Conservation (phyloP, 345 rosid genomes). For the Eucalyptus cloeziana region DNA sequence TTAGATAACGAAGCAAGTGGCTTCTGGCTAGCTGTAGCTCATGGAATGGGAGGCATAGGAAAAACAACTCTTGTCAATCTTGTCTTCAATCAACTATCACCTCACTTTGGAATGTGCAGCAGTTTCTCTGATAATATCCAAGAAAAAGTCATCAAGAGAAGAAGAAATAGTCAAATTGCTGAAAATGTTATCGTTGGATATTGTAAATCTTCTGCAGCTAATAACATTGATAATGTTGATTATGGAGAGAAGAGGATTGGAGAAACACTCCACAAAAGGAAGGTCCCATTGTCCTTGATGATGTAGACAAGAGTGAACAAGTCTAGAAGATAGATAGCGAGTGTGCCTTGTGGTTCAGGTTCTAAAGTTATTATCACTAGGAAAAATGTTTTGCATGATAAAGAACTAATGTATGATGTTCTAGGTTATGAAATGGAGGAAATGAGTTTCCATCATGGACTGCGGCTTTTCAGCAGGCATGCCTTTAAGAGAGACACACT, state of each 20-base stretch:
- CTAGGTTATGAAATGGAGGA: background rate
- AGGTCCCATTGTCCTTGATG: background rate
- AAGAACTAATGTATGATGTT: background rate
- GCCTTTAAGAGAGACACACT: background rate
- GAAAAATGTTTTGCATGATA: background rate
- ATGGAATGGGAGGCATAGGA: background rate
- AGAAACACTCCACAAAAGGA: background rate
- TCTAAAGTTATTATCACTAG: background rate
- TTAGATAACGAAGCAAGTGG: background rate
- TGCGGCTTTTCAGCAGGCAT: background rate
- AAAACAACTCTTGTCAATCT: background rate
- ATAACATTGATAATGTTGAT: background rate
- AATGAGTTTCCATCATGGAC: background rate
- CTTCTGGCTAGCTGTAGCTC: background rate
- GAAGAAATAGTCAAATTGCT: background rate
- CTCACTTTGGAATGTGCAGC: background rate
- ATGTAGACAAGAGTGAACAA: background rate
- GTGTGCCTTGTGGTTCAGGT: background rate
- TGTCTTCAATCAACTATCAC: background rate
- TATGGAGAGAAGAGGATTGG: background rate
- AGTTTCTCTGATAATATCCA: background rate
- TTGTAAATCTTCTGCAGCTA: background rate
- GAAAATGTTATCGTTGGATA: background rate
- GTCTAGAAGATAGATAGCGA: background rate
- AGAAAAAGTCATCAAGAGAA: background rate